Evolutionary conservation across 2,329 filamentous ascomycete genomes (phyloP), one percentile per base, ranked within the genome.

Genomic region (Aspergillus sp.): DNA sequence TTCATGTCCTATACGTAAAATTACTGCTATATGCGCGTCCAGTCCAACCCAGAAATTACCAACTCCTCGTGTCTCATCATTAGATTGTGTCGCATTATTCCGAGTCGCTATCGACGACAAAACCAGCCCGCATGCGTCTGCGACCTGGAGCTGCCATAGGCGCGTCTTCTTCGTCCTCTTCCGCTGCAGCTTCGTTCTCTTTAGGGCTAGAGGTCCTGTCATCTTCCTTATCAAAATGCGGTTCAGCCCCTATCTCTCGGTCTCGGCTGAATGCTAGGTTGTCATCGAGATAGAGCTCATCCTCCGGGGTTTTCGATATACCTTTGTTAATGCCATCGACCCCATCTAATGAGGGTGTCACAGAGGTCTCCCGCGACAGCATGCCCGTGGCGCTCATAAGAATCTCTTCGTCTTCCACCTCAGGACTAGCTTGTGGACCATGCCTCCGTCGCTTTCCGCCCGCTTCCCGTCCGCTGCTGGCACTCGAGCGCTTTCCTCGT

Each of bases 41-140:
- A 39, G 14, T 19, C 27, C 35, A 11, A 6, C 3, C 39, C 40
- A 23, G 15, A 49, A 51, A 44, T 27, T 49, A 41, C 19, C 44
- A 57, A 50, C 54, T 51, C 58, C 58, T 50, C 68, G 66, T 72
- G 67, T 49, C 54, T 72, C 68, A 66, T 70, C 51, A 68, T 19
- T 35, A 43, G 35, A 25, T 41, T 15, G 39, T 45, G 21, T 41
- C 48, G 9, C 40, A 53, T 62, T 68, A 78, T 58, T 78, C 76
- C 4, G 76, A 77, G 55, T 78, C 76, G 58, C 74, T 77, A 14
- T 77, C 76, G 57, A 78, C 67, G 33, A 78, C 72, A 62, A 78
- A 77, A 3, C 74, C 75, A 23, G 68, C 73, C 47, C 72, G 69
- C 56, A 73, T 70, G 7, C 73, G 72, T 53, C 74, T 65, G 47